Evolutionary conservation across 441 rosid species (phyloP).

Genomic region (Capsella rubella): DNA sequence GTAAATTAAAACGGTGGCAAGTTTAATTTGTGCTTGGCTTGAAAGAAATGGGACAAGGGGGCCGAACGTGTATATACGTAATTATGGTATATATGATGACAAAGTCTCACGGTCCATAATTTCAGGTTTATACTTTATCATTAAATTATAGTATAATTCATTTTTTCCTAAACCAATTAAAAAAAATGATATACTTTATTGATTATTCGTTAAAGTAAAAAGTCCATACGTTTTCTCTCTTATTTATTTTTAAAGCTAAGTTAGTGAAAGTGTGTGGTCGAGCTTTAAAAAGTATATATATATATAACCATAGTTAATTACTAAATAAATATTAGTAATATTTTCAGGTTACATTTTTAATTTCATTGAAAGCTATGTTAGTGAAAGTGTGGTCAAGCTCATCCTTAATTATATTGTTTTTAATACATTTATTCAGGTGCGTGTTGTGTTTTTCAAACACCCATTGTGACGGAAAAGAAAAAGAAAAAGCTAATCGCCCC

Average conservation of each 20-base stretch:
- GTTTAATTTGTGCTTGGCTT: slow-evolving; percentile 34
- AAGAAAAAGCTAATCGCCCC: slow-evolving; percentile 37
- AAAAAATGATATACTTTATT: slow-evolving; percentile 7
- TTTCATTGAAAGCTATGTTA: slow-evolving; percentile 44
- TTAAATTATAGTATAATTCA: slow-evolving; percentile 3
- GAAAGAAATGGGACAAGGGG: slow-evolving; percentile 45
- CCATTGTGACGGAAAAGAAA: slow-evolving; percentile 30
- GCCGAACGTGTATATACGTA: slow-evolving; percentile 46
- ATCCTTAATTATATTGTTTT: slow-evolving; percentile 11
- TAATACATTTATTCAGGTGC: slow-evolving; percentile 35
- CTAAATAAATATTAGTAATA: background rate
- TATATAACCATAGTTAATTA: background rate
- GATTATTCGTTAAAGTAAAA: slow-evolving; percentile 40
- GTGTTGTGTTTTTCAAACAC: slow-evolving; percentile 42
- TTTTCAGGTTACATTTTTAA: slow-evolving; percentile 15
- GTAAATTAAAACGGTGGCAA: slow-evolving; percentile 24
- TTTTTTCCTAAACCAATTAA: background rate
- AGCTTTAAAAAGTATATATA: background rate
- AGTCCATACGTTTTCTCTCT: slow-evolving; percentile 29
- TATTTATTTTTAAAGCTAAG: slow-evolving; percentile 18
- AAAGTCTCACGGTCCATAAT: slow-evolving; percentile 46
- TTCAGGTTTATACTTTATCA: slow-evolving; percentile 42
- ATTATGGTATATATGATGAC: slow-evolving; percentile 47
- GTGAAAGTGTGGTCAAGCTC: slow-evolving; percentile 45
- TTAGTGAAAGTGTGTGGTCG: slow-evolving; percentile 26